Conservation (phyloP, 1,284 basidiomycete genomes). For the Sanguinoderma infundibulare region DNA sequence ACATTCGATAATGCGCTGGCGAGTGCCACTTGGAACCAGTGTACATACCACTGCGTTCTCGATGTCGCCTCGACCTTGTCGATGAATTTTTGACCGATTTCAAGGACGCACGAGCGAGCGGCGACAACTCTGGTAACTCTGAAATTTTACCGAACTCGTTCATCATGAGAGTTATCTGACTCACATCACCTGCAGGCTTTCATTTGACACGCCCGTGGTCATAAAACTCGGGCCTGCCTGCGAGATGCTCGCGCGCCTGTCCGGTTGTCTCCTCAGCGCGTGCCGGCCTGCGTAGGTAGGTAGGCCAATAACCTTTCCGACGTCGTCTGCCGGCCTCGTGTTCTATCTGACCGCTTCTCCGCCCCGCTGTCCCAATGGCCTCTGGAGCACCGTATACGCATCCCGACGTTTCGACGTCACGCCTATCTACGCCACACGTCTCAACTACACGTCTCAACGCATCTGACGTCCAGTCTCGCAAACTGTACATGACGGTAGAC, state of each 20-base stretch:
- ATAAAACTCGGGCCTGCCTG: conserved; percentile 17
- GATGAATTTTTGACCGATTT: background rate
- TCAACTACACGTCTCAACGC: background rate
- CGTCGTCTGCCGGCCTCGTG: conserved; percentile 14
- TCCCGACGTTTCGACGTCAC: background rate
- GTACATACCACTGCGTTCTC: background rate
- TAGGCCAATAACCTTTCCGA: conserved; percentile 17
- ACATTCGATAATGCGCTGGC: conserved; percentile 1
- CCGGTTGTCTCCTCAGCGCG: conserved; percentile 13
- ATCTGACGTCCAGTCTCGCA: background rate
- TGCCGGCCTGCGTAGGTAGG: conserved; percentile 24
- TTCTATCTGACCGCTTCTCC: conserved; percentile 6
- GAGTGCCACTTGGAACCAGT: background rate
- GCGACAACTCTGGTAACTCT: background rate
- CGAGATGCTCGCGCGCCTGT: conserved; percentile 21
- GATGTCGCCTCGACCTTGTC: background rate
- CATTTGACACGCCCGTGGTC: conserved; percentile 20
- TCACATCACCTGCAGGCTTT: conserved; percentile 27
- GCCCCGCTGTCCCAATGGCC: conserved; percentile 7
- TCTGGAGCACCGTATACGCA: background rate
- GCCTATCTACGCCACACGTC: background rate
- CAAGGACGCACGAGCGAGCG: background rate
- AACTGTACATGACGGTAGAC: no score
- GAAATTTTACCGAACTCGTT: conserved; percentile 11
- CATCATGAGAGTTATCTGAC: conserved; percentile 14